Conservation (phyloP, 1,284 basidiomycete genomes). For the Stygiomarasmius scandens region DNA sequence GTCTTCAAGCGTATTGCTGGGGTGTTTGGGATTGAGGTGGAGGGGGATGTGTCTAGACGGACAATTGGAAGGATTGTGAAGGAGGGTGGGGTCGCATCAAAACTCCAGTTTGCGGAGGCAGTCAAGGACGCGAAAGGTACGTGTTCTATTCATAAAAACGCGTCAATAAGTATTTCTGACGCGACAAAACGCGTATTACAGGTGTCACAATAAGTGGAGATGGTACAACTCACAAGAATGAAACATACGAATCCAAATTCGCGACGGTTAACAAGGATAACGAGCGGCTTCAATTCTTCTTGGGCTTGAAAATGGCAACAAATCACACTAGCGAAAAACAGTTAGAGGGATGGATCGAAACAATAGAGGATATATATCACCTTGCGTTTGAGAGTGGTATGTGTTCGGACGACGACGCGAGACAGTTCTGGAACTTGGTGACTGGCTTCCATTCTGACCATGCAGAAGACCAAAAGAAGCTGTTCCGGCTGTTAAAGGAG, state of each 20-base stretch:
- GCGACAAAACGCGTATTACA: too few relatives aligned
- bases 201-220: constrained; percentile 26
- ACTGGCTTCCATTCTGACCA: constrained; percentile 23
- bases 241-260: constrained; percentile 21
- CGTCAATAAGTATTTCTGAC: too few relatives aligned
- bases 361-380: constrained; percentile 17
- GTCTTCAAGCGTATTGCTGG: constrained; percentile 13
- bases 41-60: constrained; percentile 5
- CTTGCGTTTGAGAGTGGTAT: constrained; percentile 18
- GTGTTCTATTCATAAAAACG: not conserved
- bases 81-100: constrained; percentile 19
- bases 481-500: constrained; percentile 14
- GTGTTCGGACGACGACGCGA: constrained; percentile 7
- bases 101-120: constrained; percentile 17
- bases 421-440: constrained; percentile 18
- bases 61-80: constrained; percentile 12
- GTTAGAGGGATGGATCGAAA: constrained; percentile 24
- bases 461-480: constrained; percentile 22
- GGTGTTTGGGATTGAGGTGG: constrained; percentile 8
- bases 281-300: constrained; percentile 10
- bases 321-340: constrained; percentile 30
- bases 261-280: constrained; percentile 1
- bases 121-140: constrained; percentile 14
- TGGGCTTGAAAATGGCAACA: constrained; percentile 21
- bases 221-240: constrained; percentile 24